These are phyloP conservation scores for Pythium aristosporum DNA, from an alignment of 352 stramenopile species.

Conservation along the genomic window DNA sequence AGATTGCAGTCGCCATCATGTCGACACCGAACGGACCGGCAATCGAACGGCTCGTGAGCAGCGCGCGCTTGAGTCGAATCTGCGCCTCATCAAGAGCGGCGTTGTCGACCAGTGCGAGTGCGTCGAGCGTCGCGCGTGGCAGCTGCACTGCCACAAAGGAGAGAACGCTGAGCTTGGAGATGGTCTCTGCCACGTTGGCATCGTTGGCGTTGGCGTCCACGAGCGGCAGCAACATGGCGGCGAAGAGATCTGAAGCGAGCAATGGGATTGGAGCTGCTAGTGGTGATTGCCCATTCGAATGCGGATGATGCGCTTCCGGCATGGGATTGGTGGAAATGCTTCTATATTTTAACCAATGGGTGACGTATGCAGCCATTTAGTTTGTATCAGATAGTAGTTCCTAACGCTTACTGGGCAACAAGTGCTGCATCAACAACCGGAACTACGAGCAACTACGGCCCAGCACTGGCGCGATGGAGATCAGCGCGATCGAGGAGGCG, in stretches of 20 bases:
- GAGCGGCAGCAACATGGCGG: slow-evolving; percentile 33
- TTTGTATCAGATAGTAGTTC: slow-evolving; percentile 9
- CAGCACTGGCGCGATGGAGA: slow-evolving; percentile 21
- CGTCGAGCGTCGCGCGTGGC: slow-evolving; percentile 27
- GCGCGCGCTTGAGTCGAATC: slow-evolving; percentile 37
- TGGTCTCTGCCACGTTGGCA: slow-evolving; percentile 5
- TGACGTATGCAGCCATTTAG: slow-evolving; percentile 21
- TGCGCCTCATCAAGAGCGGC: slow-evolving; percentile 29
- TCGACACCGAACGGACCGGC: slow-evolving; percentile 58
- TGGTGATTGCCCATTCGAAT: slow-evolving; percentile 23
- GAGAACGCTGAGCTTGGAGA: slow-evolving; percentile 50
- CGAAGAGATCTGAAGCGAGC: neutral
- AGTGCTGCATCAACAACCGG: slow-evolving; percentile 14
- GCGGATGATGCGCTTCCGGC: slow-evolving; percentile 1
- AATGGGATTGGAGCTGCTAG: neutral
- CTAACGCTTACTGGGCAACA: neutral
- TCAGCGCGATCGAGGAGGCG: slow-evolving; percentile 48
- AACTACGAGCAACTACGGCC: neutral
- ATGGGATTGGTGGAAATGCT: slow-evolving; percentile 21
- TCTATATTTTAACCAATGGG: slow-evolving; percentile 28
- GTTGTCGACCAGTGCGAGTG: slow-evolving; percentile 17
- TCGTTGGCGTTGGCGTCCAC: slow-evolving; percentile 15
- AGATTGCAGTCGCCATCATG: slow-evolving; percentile 53
- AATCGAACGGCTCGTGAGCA: slow-evolving; percentile 49
- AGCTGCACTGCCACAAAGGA: slow-evolving; percentile 43